Base-by-base conservation (phyloP, 2,329 filamentous ascomycete genomes). In the Penicillium italicum region DNA sequence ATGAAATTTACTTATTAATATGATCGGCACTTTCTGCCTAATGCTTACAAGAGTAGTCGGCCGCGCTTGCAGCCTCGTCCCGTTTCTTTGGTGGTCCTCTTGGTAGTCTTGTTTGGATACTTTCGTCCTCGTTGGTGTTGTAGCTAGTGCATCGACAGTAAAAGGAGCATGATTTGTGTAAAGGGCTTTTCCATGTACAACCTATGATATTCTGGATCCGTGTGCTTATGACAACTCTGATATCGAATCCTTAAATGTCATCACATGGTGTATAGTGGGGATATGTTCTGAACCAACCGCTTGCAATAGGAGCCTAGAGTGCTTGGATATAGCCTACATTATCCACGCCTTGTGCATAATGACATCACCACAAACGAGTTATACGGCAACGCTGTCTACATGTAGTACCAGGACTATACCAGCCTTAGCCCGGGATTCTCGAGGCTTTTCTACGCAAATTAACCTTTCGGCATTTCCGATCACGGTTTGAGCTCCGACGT, bases 391-490 rank as follows among this genome's bases (percentile, higher is more conserved):
- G 9, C 22, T 40, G 14, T 50, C 16, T 30, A 28, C n/a, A n/a
- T 37, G 9, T 18, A 6, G 12, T 9, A 16, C 40, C 33, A 38
- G n/a, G 24, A 30, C 33, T 18, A 28, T 8, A 20, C 11, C 10
- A 9, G 26, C 26, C 12, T 18, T n/a, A 18, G 9, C 9, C 34
- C 22, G n/a, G 26, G 18, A 18, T 41, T 20, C 33, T 12, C 14
- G 24, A 49, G 28, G 12, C 36, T 38, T 20, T 38, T 16, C 33
- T 20, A 47, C 31, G 26, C 8, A 9, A 28, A 30, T 44, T 37
- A 50, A 11, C 34, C n/a, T 55, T 55, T 55, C 20, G 40, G 33
- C 20, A 45, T 33, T 20, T 20, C 45, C 33, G n/a, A 50, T 31
- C 14, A 26, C 4, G 20, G 26, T 26, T 22, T 9, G 5, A 49